phyloP scores from a whole-genome alignment of 805 yeast species.

The Schwanniomyces polymorphus region DNA sequence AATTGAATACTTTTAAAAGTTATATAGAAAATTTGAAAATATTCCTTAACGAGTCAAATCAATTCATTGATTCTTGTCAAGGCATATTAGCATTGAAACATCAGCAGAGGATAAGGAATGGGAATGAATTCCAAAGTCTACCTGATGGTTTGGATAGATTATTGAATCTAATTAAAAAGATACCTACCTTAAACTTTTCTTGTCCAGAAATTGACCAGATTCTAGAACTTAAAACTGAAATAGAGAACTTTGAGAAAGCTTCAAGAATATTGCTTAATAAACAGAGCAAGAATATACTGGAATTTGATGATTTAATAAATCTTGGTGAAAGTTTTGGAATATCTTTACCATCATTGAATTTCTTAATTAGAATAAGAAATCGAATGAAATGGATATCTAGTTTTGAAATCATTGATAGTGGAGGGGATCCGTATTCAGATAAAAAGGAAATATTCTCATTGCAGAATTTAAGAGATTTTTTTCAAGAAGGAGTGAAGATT shows the following conservation, averaged over 20 bases:
- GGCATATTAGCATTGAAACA: conserved; percentile 51
- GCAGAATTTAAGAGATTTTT: conserved; percentile 25
- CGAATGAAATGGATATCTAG: conserved; percentile 33
- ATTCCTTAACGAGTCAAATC: conserved; percentile 46
- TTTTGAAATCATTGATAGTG: conserved; percentile 31
- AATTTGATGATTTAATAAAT: conserved; percentile 52
- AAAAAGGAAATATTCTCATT: conserved; percentile 35
- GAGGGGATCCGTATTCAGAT: conserved; percentile 41
- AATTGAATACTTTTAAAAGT: conserved; percentile 17
- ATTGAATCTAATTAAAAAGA: conserved; percentile 40
- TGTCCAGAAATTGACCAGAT: conserved; percentile 63
- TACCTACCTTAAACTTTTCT: conserved; percentile 51
- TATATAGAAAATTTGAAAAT: conserved; percentile 32
- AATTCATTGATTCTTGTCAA: conserved; percentile 58
- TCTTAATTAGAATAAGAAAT: conserved; percentile 36
- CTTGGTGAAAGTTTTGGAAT: conserved; percentile 64
- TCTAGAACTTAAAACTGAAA: conserved; percentile 50
- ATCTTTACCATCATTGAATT: conserved; percentile 45
- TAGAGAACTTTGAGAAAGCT: conserved; percentile 48
- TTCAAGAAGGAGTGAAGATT: conserved; percentile 23
- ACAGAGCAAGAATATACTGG: conserved; percentile 34
- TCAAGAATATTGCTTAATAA: conserved; percentile 40
- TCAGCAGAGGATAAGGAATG: conserved; percentile 46
- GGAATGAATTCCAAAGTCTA: conserved; percentile 15
- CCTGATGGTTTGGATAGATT: conserved; percentile 17